These are phyloP conservation scores for Plantago ovata DNA, from an alignment of 257 asterid species.

Conservation along the genomic window DNA sequence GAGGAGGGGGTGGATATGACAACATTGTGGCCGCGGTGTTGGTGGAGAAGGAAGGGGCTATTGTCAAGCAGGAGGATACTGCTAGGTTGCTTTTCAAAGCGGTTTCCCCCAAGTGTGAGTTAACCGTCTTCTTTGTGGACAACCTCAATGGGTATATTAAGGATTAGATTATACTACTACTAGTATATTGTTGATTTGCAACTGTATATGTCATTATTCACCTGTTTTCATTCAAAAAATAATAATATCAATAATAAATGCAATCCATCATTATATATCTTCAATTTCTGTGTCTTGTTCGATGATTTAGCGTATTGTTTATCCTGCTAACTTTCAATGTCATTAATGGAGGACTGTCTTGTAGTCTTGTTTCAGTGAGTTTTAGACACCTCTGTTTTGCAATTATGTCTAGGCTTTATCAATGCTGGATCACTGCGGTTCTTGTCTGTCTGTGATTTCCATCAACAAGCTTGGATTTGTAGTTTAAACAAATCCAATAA, in stretches of 20 bases:
- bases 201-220: slow-evolving; percentile 24
- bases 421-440: no score
- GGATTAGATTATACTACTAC: slow-evolving; percentile 10
- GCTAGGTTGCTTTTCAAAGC: slow-evolving; percentile 56
- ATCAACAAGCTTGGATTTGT: no score
- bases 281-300: slow-evolving; percentile 8
- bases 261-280: slow-evolving; percentile 14
- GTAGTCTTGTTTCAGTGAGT: slow-evolving; percentile 1
- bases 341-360: background rate
- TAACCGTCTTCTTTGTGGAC: slow-evolving; percentile 34
- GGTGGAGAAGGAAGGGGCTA: slow-evolving; percentile 65
- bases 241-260: no score
- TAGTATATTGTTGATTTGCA: slow-evolving; percentile 20
- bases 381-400: no score
- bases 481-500: no score
- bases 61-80: slow-evolving; percentile 66
- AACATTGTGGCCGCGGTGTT: slow-evolving; percentile 72
- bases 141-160: slow-evolving; percentile 23
- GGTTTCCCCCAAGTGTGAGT: slow-evolving; percentile 59
- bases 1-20: slow-evolving; percentile 71
- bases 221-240: slow-evolving; percentile 3
- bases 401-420: no score
- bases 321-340: slow-evolving; percentile 13
- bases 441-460: no score
- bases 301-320: slow-evolving; percentile 16